These are phyloP conservation scores for Aspergillus brasiliensis DNA, from an alignment of 2,329 filamentous ascomycete genomes.

Conservation along the genomic window DNA sequence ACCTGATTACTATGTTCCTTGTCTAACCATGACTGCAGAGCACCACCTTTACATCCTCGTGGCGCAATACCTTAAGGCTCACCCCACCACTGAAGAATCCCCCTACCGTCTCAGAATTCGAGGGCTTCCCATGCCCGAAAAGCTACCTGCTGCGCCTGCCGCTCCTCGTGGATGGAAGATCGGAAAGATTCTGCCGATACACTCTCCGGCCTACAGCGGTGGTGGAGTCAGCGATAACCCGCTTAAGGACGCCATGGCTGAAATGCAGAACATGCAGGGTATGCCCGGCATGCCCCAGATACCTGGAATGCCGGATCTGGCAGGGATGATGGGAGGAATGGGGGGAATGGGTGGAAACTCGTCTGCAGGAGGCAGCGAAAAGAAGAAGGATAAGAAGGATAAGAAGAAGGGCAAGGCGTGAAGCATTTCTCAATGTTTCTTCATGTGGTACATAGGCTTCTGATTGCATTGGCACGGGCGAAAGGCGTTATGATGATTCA, in stretches of 20 bases:
- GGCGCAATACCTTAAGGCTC: conserved; percentile 70
- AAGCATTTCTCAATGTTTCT: conserved; percentile 19
- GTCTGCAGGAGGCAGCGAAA: conserved; percentile 35
- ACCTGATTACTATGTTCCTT: neutral
- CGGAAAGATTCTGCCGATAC: conserved; percentile 76
- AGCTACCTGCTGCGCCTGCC: conserved; percentile 72
- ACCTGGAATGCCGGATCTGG: conserved; percentile 55
- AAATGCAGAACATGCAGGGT: conserved; percentile 66
- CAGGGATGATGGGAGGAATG: conserved; percentile 53
- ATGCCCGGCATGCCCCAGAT: conserved; percentile 46
- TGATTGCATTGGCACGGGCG: conserved; percentile 43
- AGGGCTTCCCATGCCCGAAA: conserved; percentile 68
- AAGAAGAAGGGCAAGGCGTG: conserved; percentile 53
- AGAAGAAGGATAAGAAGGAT: conserved; percentile 53
- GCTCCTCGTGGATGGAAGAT: conserved; percentile 91
- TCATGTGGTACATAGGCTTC: conserved; percentile 24
- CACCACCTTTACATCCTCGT: conserved; percentile 86
- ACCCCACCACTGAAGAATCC: conserved; percentile 74
- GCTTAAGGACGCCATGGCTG: conserved; percentile 94
- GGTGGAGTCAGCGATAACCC: conserved; percentile 94
- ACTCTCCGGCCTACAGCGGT: conserved; percentile 86
- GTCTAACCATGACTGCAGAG: conserved; percentile 47
- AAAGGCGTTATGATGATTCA: conserved; percentile 34
- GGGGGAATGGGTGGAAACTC: conserved; percentile 41
- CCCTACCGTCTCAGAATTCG: conserved; percentile 73